Conservation (phyloP, 2,329 filamentous ascomycete species). For the Diaporthe helianthi region DNA sequence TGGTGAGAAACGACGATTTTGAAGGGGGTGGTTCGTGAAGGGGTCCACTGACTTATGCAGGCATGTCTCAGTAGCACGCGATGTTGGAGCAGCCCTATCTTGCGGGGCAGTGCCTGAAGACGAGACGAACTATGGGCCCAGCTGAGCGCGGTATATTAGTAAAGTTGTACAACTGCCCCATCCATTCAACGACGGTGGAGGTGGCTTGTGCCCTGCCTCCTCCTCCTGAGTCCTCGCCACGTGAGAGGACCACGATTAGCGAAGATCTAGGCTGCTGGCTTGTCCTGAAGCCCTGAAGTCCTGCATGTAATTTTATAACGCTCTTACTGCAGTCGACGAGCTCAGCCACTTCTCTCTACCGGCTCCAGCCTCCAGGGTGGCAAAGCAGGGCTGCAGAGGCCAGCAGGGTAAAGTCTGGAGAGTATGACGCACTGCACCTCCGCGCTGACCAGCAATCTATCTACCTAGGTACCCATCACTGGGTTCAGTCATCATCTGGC, state of each 20-base stretch:
- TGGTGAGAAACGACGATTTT: too few relatives aligned
- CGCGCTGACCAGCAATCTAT: background rate
- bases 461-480: conserved; percentile 9
- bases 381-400: conserved; percentile 10
- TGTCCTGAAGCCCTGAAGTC: too few relatives aligned
- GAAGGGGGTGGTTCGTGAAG: too few relatives aligned
- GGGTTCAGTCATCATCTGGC: background rate
- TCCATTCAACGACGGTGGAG: background rate
- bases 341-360: conserved; percentile 1
- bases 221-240: background rate
- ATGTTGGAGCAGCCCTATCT: background rate
- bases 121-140: background rate
- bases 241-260: background rate
- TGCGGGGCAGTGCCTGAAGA: conserved; percentile 7
- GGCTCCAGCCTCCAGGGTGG: too few relatives aligned
- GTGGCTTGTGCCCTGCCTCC: background rate
- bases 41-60: too few relatives aligned
- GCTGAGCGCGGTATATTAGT: background rate
- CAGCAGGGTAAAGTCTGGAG: background rate
- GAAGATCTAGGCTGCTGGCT: background rate
- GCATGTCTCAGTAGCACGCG: conserved; percentile 7
- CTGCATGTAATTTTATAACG: background rate
- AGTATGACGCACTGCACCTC: conserved; percentile 9
- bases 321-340: background rate
- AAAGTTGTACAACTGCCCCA: background rate